Conservation (phyloP, 495 filamentous ascomycete genomes). For the Staphylotrichum longicolle region DNA sequence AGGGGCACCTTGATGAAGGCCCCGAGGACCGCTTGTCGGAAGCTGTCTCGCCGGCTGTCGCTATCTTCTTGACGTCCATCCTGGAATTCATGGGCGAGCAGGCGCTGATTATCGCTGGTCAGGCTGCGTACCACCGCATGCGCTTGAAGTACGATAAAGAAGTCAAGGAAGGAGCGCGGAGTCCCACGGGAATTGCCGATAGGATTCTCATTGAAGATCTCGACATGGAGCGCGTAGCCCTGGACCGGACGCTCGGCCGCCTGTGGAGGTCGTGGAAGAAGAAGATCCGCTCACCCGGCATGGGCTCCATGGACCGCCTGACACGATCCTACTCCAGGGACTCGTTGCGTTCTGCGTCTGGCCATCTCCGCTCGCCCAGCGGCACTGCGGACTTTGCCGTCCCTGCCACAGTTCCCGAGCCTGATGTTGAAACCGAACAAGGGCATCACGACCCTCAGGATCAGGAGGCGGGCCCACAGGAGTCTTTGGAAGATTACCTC, state of each 20-base stretch:
- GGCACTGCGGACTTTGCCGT: slow-evolving; percentile 30
- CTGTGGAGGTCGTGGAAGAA: slow-evolving; percentile 97
- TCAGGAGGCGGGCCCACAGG: slow-evolving; percentile 17
- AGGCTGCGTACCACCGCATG: slow-evolving; percentile 77
- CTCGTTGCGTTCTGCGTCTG: slow-evolving; percentile 32
- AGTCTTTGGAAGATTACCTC: slow-evolving; percentile 29
- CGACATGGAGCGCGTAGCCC: slow-evolving; percentile 89
- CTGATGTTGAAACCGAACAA: slow-evolving; percentile 15
- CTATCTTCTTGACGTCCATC: slow-evolving; percentile 93
- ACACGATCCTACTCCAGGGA: slow-evolving; percentile 42
- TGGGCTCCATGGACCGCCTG: slow-evolving; percentile 34
- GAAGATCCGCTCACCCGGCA: slow-evolving; percentile 56
- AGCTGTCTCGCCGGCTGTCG: slow-evolving; percentile 83
- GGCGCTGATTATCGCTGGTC: slow-evolving; percentile 78
- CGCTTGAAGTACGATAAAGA: slow-evolving; percentile 51
- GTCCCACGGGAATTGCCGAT: slow-evolving; percentile 47
- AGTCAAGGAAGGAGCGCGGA: slow-evolving; percentile 46
- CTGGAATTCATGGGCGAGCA: slow-evolving; percentile 94
- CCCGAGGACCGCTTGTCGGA: slow-evolving; percentile 56
- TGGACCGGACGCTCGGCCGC: slow-evolving; percentile 81
- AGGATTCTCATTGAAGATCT: slow-evolving; percentile 79
- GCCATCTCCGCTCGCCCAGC: slow-evolving; percentile 42
- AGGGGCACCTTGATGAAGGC: slow-evolving; percentile 61
- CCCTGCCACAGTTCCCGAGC: slow-evolving; percentile 31
- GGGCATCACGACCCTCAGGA: background rate